Evolutionary conservation across 345 rosid species (phyloP).

Genomic region (Punica granatum): DNA sequence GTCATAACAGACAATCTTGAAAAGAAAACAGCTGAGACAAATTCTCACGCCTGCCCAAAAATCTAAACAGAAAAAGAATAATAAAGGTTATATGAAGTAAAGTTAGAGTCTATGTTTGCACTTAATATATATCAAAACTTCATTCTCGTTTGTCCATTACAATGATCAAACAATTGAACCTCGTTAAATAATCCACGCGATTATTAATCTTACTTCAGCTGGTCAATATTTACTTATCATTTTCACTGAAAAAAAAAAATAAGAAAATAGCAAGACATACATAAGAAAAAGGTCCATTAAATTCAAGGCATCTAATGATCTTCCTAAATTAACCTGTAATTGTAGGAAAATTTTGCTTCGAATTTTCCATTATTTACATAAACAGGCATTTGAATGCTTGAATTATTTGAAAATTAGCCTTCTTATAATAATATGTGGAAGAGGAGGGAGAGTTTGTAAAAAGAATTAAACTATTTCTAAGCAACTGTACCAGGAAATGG

Average conservation of each 20-base stretch:
- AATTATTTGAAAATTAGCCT: not conserved
- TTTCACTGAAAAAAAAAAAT: not conserved
- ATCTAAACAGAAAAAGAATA: not conserved
- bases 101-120: not conserved
- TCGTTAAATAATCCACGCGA: not conserved
- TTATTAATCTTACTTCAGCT: too few relatives aligned
- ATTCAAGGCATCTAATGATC: not conserved
- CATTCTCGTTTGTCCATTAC: not conserved
- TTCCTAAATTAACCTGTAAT: not conserved
- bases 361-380: not conserved
- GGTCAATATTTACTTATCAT: not conserved
- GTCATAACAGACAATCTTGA: not conserved
- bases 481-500: not conserved
- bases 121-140: not conserved
- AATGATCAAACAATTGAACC: not conserved
- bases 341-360: not conserved
- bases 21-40: not conserved
- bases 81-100: not conserved
- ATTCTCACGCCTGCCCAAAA: not conserved
- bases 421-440: not conserved
- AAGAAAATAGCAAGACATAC: not conserved
- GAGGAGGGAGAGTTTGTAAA: not conserved
- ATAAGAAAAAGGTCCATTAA: not conserved
- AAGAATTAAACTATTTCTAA: not conserved
- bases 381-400: not conserved